Conservation (phyloP, 2,329 filamentous ascomycete genomes). For the Claviceps quebecensis region DNA sequence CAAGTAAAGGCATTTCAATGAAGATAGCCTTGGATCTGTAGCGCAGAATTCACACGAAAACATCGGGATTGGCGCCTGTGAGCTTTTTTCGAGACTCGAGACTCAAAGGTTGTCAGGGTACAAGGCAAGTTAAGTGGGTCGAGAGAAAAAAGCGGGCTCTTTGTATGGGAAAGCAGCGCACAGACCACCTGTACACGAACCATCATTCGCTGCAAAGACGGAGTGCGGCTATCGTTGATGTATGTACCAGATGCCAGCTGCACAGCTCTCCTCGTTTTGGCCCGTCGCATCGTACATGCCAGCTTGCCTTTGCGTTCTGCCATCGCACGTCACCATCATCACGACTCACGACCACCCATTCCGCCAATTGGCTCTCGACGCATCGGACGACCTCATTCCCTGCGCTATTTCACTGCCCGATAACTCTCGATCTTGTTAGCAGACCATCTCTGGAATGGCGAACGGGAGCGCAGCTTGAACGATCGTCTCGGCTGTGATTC, state of each 20-base stretch:
- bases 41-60: too few relatives aligned
- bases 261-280: neutral
- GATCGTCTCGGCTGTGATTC: conserved; percentile 9
- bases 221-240: too few relatives aligned
- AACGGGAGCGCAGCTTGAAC: conserved; percentile 8
- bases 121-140: too few relatives aligned
- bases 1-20: too few relatives aligned
- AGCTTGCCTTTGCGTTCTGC: conserved; percentile 8
- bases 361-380: neutral
- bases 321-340: conserved; percentile 5
- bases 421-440: neutral
- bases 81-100: too few relatives aligned
- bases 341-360: neutral
- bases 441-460: conserved; percentile 8
- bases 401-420: neutral
- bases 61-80: too few relatives aligned
- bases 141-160: too few relatives aligned
- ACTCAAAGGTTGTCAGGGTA: too few relatives aligned
- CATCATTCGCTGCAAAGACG: neutral
- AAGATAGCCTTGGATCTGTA: too few relatives aligned
- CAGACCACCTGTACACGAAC: too few relatives aligned
- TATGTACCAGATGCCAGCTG: neutral
- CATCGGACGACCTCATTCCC: neutral
- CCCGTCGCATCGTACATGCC: conserved; percentile 1
- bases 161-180: too few relatives aligned